Percentiles rank a stretch among this genome's conserved stretches.
Conservation (phyloP, 257 asterid genomes). For the Solanum pimpinellifolium region DNA sequence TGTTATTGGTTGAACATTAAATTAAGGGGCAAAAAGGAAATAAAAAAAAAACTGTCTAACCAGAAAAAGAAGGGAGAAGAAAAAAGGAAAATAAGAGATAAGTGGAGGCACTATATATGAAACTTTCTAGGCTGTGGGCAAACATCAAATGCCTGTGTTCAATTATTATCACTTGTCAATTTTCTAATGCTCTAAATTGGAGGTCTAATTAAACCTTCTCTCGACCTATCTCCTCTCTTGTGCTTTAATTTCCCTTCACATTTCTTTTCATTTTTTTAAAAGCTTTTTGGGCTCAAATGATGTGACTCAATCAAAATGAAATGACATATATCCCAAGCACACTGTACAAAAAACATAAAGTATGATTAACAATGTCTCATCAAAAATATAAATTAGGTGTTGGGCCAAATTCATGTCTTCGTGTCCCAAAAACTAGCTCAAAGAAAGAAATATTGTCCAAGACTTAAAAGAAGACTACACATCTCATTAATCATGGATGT, state of each 20-base stretch:
- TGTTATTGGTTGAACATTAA: neutral
- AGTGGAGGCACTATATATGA: neutral
- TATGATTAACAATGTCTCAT: neutral
- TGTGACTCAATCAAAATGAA: neutral
- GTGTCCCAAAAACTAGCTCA: neutral
- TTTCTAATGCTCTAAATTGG: neutral
- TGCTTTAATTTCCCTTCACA: neutral
- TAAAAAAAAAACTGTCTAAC: neutral
- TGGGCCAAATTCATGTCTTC: neutral
- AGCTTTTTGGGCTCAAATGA: neutral
- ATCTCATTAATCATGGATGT: no score
- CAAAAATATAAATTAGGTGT: neutral
- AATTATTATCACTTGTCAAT: neutral
- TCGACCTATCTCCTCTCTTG: neutral
- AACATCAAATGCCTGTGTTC: neutral
- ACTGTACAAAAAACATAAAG: neutral
- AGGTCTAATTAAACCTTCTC: neutral
- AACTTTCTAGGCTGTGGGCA: neutral
- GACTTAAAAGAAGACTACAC: neutral
- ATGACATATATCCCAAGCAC: neutral
- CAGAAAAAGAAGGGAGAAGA: neutral
- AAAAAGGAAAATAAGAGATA: neutral
- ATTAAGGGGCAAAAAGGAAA: neutral
- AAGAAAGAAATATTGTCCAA: no score
- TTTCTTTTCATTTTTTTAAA: neutral